Conservation (phyloP, 768 basidiomycete genomes). For the Lepiota venenata region DNA sequence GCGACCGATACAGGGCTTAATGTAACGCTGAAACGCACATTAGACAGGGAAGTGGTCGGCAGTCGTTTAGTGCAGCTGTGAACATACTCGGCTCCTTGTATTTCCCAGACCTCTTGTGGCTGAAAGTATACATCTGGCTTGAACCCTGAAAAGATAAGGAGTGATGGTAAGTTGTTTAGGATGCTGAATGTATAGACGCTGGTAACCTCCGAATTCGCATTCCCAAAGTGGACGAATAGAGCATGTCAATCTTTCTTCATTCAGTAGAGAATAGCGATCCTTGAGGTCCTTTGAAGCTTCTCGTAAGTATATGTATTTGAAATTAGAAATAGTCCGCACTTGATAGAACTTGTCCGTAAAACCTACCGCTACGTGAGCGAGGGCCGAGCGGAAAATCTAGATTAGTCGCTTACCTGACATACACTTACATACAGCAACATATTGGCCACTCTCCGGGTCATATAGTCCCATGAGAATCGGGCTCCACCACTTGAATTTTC, state of each 20-base stretch:
- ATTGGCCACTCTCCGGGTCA: conserved; percentile 55
- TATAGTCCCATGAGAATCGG: conserved; percentile 80
- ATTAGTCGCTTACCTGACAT: conserved; percentile 61
- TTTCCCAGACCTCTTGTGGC: conserved; percentile 86
- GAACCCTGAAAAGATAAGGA: conserved; percentile 39
- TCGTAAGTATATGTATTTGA: neutral
- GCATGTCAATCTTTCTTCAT: conserved; percentile 34
- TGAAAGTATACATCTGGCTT: conserved; percentile 66
- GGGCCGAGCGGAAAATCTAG: neutral
- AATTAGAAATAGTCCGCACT: conserved; percentile 29
- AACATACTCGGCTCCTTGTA: conserved; percentile 68
- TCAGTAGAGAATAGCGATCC: conserved; percentile 58
- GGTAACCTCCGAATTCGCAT: conserved; percentile 61
- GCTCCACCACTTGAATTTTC: conserved; percentile 92
- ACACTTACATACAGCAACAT: conserved; percentile 86
- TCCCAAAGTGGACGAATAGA: conserved; percentile 52
- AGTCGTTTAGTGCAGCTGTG: neutral
- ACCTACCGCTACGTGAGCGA: conserved; percentile 36
- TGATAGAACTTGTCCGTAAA: conserved; percentile 86
- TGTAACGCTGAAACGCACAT: conserved; percentile 53
- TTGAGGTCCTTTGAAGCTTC: conserved; percentile 46
- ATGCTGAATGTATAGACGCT: neutral
- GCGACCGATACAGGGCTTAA: conserved; percentile 84
- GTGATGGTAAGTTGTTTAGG: neutral
- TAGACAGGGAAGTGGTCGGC: neutral